A percentile compares a stretch with the other conserved stretches of the same genome.
phyloP scores from a whole-genome alignment of 164 flowering plant genomes.

The Nymphaea thermarum region DNA sequence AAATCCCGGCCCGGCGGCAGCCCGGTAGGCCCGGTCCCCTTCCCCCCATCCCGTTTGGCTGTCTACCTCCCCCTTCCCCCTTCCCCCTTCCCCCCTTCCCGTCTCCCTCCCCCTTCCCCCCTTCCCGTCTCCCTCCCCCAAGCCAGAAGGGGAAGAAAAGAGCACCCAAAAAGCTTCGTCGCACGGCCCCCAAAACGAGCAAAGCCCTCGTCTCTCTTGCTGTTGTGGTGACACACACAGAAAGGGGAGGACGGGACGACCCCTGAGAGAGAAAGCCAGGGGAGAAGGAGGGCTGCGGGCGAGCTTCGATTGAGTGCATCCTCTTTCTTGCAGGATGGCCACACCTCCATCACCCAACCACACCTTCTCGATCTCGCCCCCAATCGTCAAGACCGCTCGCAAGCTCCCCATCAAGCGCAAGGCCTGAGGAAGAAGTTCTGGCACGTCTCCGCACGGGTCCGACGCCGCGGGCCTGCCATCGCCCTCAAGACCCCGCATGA shows the following conservation, averaged over 20 bases:
- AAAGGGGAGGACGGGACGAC: not conserved
- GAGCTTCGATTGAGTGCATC: not conserved
- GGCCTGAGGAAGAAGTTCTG: constrained; percentile 46
- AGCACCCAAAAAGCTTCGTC: too few relatives aligned
- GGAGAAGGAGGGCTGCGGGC: too few relatives aligned
- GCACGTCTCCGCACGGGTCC: constrained; percentile 26
- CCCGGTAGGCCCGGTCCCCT: too few relatives aligned
- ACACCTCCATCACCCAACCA: not conserved
- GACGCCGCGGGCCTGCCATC: constrained; percentile 25
- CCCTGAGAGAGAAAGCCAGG: not conserved
- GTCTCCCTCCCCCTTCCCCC: too few relatives aligned
- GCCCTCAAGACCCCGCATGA: constrained; percentile 36
- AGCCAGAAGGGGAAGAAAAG: too few relatives aligned
- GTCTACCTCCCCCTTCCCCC: too few relatives aligned
- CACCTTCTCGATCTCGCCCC: not conserved
- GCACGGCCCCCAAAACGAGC: too few relatives aligned
- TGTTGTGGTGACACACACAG: not conserved
- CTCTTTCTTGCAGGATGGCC: not conserved
- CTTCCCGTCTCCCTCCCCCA: too few relatives aligned
- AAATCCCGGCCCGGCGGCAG: too few relatives aligned
- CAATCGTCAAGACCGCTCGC: not conserved
- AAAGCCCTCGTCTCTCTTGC: not conserved
- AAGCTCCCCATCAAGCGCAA: not conserved
- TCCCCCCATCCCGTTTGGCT: too few relatives aligned
- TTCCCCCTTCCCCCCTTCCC: too few relatives aligned